Percentiles rank a stretch among this genome's conserved stretches.
phyloP scores from a whole-genome alignment of 805 yeast genomes.

The Wickerhamomyces silvicola region DNA sequence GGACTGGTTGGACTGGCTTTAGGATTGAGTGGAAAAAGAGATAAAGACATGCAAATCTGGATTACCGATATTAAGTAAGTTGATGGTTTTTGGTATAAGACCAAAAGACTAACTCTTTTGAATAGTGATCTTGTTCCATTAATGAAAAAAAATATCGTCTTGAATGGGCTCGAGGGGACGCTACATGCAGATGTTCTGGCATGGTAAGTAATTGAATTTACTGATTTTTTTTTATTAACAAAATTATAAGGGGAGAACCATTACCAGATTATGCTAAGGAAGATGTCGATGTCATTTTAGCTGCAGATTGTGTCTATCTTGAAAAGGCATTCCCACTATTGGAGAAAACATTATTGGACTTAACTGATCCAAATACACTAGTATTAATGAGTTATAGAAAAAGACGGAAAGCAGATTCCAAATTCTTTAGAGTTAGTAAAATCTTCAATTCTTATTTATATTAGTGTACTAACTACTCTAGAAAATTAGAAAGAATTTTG shows the following conservation, averaged over 20 bases:
- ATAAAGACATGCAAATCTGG: constrained; percentile 28
- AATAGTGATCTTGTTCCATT: constrained; percentile 35
- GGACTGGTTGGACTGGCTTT: constrained; percentile 44
- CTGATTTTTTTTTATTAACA: constrained; percentile 1
- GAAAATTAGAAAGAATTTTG: constrained; percentile 27
- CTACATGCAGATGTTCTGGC: constrained; percentile 37
- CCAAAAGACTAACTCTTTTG: not conserved
- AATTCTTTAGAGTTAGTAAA: constrained; percentile 24
- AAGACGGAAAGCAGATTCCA: constrained; percentile 39
- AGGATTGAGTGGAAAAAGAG: constrained; percentile 19
- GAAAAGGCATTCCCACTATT: constrained; percentile 48
- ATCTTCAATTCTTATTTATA: not conserved
- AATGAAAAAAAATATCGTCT: constrained; percentile 37
- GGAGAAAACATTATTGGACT: constrained; percentile 41
- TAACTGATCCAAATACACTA: constrained; percentile 32
- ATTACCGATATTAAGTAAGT: constrained; percentile 42
- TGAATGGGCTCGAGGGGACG: constrained; percentile 30
- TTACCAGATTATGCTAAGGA: constrained; percentile 30
- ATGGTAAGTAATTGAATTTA: constrained; percentile 31
- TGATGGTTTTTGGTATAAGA: not conserved
- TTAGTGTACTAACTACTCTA: not conserved
- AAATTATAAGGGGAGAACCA: constrained; percentile 25
- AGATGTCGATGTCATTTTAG: constrained; percentile 40
- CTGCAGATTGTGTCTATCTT: constrained; percentile 56
- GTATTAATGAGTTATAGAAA: constrained; percentile 48